phyloP scores from a whole-genome alignment of 2,329 filamentous ascomycete species.

The Neofusicoccum cordaticola region DNA sequence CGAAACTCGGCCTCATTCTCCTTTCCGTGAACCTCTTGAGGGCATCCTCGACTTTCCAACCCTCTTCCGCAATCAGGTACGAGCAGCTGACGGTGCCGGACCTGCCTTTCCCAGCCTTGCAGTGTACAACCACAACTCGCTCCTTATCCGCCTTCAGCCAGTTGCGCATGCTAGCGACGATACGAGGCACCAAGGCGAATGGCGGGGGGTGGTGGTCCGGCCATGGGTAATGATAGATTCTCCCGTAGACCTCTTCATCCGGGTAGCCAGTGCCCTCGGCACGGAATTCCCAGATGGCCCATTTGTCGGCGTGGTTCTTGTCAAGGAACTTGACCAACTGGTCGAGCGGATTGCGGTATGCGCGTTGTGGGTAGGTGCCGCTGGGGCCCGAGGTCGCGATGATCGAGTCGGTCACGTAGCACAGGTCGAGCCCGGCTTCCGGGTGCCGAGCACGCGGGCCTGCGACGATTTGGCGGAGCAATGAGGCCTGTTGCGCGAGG shows the following conservation, averaged over 20 bases:
- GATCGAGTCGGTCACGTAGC: constrained; percentile 86
- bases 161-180: constrained; percentile 88
- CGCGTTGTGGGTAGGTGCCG: constrained; percentile 82
- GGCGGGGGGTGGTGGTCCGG: constrained; percentile 97
- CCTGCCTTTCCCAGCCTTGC: constrained; percentile 93
- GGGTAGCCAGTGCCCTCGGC: constrained; percentile 96
- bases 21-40: constrained; percentile 71
- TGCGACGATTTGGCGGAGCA: constrained; percentile 88
- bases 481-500: constrained; percentile 30
- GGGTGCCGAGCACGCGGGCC: constrained; percentile 79
- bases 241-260: constrained; percentile 79
- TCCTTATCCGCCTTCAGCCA: constrained; percentile 61
- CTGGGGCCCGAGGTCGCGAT: constrained; percentile 81
- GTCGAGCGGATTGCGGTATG: constrained; percentile 91
- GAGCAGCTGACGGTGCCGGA: constrained; percentile 85
- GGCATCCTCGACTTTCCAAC: constrained; percentile 64
- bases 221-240: constrained; percentile 90
- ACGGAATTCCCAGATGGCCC: constrained; percentile 97
- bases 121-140: constrained; percentile 87
- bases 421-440: constrained; percentile 87
- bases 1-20: constrained; percentile 86
- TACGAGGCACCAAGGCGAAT: constrained; percentile 81
- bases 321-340: constrained; percentile 86
- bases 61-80: constrained; percentile 86
- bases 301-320: constrained; percentile 74